These are phyloP conservation scores for Boletus reticulatus DNA, from an alignment of 768 basidiomycete genomes.

Conservation along the genomic window DNA sequence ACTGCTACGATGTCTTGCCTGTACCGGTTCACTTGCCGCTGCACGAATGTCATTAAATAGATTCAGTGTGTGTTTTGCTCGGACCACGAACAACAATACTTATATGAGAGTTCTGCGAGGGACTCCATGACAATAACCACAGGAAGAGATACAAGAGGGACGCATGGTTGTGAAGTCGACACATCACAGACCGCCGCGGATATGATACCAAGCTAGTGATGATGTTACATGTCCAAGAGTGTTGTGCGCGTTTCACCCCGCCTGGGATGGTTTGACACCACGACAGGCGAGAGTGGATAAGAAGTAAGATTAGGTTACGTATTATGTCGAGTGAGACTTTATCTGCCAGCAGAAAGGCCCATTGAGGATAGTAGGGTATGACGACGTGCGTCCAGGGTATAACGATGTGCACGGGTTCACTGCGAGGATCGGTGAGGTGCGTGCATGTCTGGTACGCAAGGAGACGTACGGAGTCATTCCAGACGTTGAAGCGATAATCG, in stretches of 20 bases:
- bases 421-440: constrained; percentile 13
- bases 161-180: constrained; percentile 5
- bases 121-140: constrained; percentile 12
- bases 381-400: constrained; percentile 26
- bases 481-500: constrained; percentile 63
- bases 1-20: constrained; percentile 1
- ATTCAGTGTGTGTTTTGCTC: constrained; percentile 1
- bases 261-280: constrained; percentile 10
- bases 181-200: constrained; percentile 10
- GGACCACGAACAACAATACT: constrained; percentile 3
- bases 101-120: background rate
- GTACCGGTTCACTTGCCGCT: background rate
- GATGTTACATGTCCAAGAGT: constrained; percentile 30
- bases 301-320: constrained; percentile 28
- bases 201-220: constrained; percentile 19
- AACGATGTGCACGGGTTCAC: constrained; percentile 17
- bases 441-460: background rate
- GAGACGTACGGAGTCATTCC: constrained; percentile 47
- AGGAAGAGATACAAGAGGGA: constrained; percentile 10
- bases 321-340: constrained; percentile 29
- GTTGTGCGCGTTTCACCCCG: constrained; percentile 9
- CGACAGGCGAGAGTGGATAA: constrained; percentile 16
- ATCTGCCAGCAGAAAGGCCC: constrained; percentile 30
- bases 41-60: constrained; percentile 12
- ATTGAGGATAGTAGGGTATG: constrained; percentile 28